A percentile compares a stretch with the other conserved stretches of the same genome.
Evolutionary conservation across 805 yeast genomes (phyloP).

Genomic region (Teunomyces pallodes): DNA sequence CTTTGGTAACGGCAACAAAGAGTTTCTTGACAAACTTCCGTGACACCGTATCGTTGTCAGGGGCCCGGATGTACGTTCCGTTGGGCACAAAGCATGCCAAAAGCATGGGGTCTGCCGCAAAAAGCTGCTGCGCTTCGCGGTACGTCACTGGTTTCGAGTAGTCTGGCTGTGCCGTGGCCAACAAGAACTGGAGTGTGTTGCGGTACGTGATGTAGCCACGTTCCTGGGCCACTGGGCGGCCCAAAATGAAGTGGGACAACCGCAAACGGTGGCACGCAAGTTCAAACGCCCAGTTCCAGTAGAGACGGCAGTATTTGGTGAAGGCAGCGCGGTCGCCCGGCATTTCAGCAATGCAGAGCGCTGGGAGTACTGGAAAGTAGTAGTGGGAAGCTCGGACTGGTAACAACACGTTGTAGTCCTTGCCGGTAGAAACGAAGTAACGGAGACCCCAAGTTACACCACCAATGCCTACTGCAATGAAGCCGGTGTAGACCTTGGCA

Average conservation of each 20-base stretch:
- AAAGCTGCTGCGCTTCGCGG: conserved; percentile 42
- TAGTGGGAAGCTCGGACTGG: conserved; percentile 15
- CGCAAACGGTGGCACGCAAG: conserved; percentile 57
- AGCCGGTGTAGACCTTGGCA: conserved; percentile 67
- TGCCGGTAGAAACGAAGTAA: conserved; percentile 16
- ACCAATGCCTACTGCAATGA: conserved; percentile 77
- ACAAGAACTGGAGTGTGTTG: conserved; percentile 41
- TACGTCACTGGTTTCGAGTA: conserved; percentile 55
- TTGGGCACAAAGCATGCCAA: conserved; percentile 70
- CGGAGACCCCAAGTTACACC: conserved; percentile 51
- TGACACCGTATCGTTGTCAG: conserved; percentile 75
- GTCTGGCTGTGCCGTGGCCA: conserved; percentile 48
- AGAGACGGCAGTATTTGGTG: conserved; percentile 39
- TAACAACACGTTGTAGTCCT: conserved; percentile 16
- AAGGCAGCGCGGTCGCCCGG: conserved; percentile 5
- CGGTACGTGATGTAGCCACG: conserved; percentile 67
- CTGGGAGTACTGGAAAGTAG: not conserved
- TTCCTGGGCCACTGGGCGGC: conserved; percentile 59
- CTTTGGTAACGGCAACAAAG: conserved; percentile 81
- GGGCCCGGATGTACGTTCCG: conserved; percentile 84
- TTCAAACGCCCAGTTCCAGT: conserved; percentile 64
- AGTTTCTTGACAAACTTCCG: conserved; percentile 60
- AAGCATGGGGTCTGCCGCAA: conserved; percentile 38
- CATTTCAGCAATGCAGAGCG: not conserved
- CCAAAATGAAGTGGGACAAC: conserved; percentile 77